Base-by-base conservation (phyloP, 2,329 filamentous ascomycete species). In the Fusarium sp. region DNA sequence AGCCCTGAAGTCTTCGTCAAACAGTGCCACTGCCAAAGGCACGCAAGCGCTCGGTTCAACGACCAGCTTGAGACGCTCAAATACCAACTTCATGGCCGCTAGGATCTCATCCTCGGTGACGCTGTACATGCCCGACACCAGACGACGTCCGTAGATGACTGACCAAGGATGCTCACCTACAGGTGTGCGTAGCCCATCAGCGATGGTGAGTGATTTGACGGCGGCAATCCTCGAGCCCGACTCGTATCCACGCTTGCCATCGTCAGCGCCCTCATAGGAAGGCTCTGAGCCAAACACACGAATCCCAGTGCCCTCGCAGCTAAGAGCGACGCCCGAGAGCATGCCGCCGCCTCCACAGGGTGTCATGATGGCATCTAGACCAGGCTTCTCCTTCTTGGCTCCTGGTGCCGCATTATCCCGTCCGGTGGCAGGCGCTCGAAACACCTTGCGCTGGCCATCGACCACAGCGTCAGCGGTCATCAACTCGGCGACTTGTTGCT, bases 291-390 rank as follows among this genome's bases (percentile, higher is more conserved):
- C 93, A 75, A 95, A 98, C 1, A 97, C 92, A 1, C 77, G 77
- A 47, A 90, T 90, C 0, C 86, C 84, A 0, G 90, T 93, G 19
- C 85, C 86, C 41, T 88, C 82, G 67, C 89, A 87, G 61, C 88
- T 90, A 4, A 94, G 87, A 9, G 93, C 92, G 8, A 92, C 87
- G 39, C 94, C 94, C 1, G 88, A 88, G 23, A 97, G 85, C 82
- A 98, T 87, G 3, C 95, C 94, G 8, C 94, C 95, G 21, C 95
- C 94, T 21, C 93, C 92, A 70, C 92, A 88, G 0, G 93, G 93
- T 0, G 92, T 85, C 23, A 98, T 88, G 43, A 97, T 86, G 10
- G 87, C 89, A 73, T 92, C 82, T 1, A 93, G 77, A 0, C 76
- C 75, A 9, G 57, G 54, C 43, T 72, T 75, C 31, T 23, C 60